Evolutionary conservation across 2,329 filamentous ascomycete genomes (phyloP).

Genomic region (Diaporthe sp.): DNA sequence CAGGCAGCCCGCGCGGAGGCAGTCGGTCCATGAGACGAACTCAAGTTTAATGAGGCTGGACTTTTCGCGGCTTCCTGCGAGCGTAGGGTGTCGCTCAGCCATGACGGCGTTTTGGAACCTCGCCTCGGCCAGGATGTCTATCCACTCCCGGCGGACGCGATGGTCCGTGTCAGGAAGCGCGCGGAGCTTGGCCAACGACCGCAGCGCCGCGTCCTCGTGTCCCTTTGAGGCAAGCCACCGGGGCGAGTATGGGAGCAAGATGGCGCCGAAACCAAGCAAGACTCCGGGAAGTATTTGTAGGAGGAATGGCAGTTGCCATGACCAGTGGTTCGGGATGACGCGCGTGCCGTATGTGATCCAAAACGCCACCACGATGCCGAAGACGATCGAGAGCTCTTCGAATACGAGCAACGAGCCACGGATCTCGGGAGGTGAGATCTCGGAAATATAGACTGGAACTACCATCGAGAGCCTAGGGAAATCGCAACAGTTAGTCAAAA

Average conservation of each 20-base stretch:
- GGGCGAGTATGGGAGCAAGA: slow-evolving; percentile 66
- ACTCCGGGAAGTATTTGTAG: slow-evolving; percentile 53
- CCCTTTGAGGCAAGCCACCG: slow-evolving; percentile 63
- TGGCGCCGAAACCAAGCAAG: slow-evolving; percentile 51
- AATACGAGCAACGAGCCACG: slow-evolving; percentile 49
- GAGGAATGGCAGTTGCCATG: slow-evolving; percentile 56
- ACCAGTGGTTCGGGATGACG: slow-evolving; percentile 46
- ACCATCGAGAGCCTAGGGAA: slow-evolving; percentile 57
- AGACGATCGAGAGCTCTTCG: slow-evolving; percentile 48
- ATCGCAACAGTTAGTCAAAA: background rate
- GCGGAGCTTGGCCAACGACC: slow-evolving; percentile 61
- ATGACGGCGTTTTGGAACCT: slow-evolving; percentile 58
- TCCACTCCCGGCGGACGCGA: slow-evolving; percentile 60
- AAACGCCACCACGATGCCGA: slow-evolving; percentile 48
- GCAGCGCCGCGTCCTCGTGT: slow-evolving; percentile 61
- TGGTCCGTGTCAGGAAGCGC: slow-evolving; percentile 56
- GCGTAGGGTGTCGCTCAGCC: slow-evolving; percentile 48
- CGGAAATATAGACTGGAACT: slow-evolving; percentile 46
- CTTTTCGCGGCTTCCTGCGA: slow-evolving; percentile 46
- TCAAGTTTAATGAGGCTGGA: slow-evolving; percentile 45
- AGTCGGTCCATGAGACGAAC: slow-evolving; percentile 60
- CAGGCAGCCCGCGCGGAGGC: slow-evolving; percentile 58
- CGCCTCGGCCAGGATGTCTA: slow-evolving; percentile 63
- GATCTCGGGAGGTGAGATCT: slow-evolving; percentile 47
- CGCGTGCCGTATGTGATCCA: slow-evolving; percentile 46